Base-by-base conservation (phyloP, 139 green algal genomes). In the Micromonas pusilla region DNA sequence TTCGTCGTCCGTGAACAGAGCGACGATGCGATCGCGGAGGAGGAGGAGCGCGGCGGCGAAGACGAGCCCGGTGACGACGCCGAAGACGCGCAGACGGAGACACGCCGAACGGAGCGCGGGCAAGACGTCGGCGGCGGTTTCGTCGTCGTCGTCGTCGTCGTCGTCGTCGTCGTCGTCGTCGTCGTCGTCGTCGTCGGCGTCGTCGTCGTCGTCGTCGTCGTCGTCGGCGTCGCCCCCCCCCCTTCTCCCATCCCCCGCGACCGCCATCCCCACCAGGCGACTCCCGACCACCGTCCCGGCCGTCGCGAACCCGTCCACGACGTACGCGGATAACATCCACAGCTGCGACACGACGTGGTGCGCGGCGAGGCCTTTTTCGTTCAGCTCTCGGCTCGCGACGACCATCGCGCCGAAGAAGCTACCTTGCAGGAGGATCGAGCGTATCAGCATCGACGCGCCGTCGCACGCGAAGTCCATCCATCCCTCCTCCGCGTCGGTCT, bases 281-380 rank as follows among this genome's bases (percentile, higher is more conserved):
- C 19, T 28, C 20, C 88, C 88, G 32, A 91, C 70, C 30, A 92
- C 88, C 34, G 89, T 92, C 33, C 83, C 88, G 1, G 85, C 87
- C 2, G 81, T 89, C 30, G 88, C 88, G 80, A 92, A 92, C 4
- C 87, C 88, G 76, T 92, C 88, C 19, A 88, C 84, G 16, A 86
- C 39, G 67, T 92, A 92, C 13, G 52, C 65, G 23, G 83, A 81
- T 21, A 91, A 57, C 23, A 89, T 75, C 88, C 88, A 92, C 5
- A 92, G 81, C 83, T 92, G 88, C 3, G 71, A 83, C 1, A 91
- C 70, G 2, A 92, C 79, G 28, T 72, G 71, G 52, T 73, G 66
- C 66, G 66, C 66, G 2, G 66, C 66, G 2, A 73, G 5, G 1
- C 66, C 66, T 26, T 1, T 28, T 0, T 20, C 66, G 2, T 19